Evolutionary conservation across 2,329 filamentous ascomycete species (phyloP), one percentile per base, ranked within the genome.

Genomic region (Diaporthe sp.): DNA sequence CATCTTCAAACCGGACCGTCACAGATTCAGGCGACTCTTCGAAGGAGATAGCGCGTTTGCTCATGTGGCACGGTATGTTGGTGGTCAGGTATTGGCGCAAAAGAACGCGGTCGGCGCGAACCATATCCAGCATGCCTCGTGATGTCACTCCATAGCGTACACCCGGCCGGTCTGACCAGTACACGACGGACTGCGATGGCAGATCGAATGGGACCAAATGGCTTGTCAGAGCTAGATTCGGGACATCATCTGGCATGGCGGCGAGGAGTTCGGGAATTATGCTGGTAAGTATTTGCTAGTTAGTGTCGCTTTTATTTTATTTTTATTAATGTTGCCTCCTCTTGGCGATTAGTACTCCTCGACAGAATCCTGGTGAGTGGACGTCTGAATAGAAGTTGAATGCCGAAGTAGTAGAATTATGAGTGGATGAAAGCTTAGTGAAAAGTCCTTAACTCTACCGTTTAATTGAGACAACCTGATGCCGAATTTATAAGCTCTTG

Each of bases 1-100:
- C 59, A 22, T 62, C 59, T 31, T 62, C 39, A 22, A 62, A 62
- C 9, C n/a, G n/a, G 4, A 62, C 39, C 37, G 59, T 62, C 59
- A 62, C 59, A 28, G 59, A 62, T 1, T 62, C 39, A 3, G 25
- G 4, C 15, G 25, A 44, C 25, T 62, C 59, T 22, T 44, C 39
- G n/a, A 62, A 62, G 10, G 59, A 28, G 7, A 46, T 17, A 3
- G 59, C 59, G 15, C 59, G 59, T 28, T 44, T 62, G 22, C 25
- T 42, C 59, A 62, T 62, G 15, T 22, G 59, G 10, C 59, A 62
- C 9, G 59, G 59, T 46, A 62, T 62, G 13, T 46, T 62, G 9
- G 59, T 62, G 8, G 59, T 19, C n/a, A 62, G 10, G 25, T 22
- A 42, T 28, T 31, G 39, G 37, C 59, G 37, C 3, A 62, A 17